Evolutionary conservation across 306 rosid species (phyloP).

Genomic region (Acmispon strigosus): DNA sequence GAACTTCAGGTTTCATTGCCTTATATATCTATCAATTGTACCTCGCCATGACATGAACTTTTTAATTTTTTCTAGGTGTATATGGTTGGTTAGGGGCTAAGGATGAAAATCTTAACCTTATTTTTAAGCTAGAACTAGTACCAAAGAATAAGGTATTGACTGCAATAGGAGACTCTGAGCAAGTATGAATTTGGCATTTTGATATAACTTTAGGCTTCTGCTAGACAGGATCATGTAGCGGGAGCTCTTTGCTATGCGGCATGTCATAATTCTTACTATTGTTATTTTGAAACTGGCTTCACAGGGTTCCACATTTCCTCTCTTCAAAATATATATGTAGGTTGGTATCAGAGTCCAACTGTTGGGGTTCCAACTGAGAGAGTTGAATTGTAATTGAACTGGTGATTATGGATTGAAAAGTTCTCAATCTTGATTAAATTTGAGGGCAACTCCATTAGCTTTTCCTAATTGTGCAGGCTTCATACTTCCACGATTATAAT

Average conservation of each 20-base stretch:
- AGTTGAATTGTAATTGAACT: neutral
- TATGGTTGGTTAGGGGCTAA: neutral
- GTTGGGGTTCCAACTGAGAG: neutral
- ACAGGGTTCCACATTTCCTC: neutral
- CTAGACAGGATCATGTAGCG: no score
- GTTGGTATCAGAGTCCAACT: neutral
- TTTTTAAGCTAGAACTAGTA: neutral
- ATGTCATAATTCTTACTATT: neutral
- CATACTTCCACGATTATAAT: neutral
- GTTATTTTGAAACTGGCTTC: neutral
- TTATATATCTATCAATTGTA: neutral
- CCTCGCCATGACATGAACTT: neutral
- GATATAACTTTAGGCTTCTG: no score
- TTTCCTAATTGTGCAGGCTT: neutral
- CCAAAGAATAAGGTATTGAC: neutral
- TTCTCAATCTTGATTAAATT: neutral
- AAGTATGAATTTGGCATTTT: neutral
- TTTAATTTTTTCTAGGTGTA: neutral
- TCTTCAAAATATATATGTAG: neutral
- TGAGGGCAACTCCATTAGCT: neutral
- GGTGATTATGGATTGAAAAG: neutral
- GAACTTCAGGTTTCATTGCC: constrained; percentile 58
- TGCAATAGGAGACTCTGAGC: neutral
- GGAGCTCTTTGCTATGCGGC: neutral
- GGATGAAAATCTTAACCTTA: neutral